Evolutionary conservation across 345 rosid species (phyloP).

Genomic region (Luvunga scandens): DNA sequence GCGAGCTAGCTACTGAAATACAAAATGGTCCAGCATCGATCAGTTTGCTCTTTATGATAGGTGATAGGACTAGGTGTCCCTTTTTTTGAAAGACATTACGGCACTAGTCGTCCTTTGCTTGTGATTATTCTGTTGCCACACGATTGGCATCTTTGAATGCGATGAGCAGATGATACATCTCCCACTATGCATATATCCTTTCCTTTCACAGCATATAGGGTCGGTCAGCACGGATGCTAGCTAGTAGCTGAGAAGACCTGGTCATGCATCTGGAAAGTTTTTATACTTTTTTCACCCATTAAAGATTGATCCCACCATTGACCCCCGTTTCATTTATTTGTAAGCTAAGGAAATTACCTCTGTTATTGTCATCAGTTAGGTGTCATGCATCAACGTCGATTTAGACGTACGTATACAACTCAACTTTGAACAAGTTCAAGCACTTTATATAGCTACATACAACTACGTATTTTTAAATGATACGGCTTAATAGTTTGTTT

Average conservation of each 20-base stretch:
- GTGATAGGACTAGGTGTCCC: not conserved
- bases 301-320: too few relatives aligned
- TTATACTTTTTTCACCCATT: too few relatives aligned
- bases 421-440: not conserved
- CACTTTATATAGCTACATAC: too few relatives aligned
- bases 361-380: not conserved
- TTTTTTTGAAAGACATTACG: conserved; percentile 22
- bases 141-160: conserved; percentile 42
- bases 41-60: not conserved
- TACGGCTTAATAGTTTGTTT: too few relatives aligned
- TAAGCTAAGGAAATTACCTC: not conserved
- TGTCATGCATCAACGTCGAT: not conserved
- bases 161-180: too few relatives aligned
- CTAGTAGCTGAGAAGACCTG: not conserved
- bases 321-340: too few relatives aligned
- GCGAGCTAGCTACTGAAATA: conserved; percentile 13
- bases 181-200: too few relatives aligned
- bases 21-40: conserved; percentile 21
- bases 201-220: not conserved
- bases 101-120: conserved; percentile 1
- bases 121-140: conserved; percentile 25
- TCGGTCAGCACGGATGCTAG: not conserved
- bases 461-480: too few relatives aligned
- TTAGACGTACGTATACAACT: not conserved
- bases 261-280: not conserved